Base-by-base conservation (phyloP, 345 rosid genomes). In the Camelina neglecta region DNA sequence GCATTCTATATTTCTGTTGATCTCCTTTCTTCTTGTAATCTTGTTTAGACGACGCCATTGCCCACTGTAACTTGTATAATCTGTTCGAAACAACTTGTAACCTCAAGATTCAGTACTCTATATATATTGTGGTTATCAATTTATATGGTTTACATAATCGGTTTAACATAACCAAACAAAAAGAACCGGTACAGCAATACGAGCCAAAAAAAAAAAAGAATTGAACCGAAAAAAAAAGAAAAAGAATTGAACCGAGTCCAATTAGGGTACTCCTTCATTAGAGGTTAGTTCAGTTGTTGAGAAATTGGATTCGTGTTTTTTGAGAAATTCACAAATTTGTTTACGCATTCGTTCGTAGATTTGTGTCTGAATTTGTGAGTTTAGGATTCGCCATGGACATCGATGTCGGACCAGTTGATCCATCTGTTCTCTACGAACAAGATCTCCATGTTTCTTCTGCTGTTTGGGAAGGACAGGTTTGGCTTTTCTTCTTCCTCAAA, bases 391-490 rank as follows among this genome's bases (percentile, higher is more conserved):
- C 51, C 75, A 79, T 79, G 82, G 82, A 79, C 54, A 74, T 79
- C 1, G 76, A 74, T 65, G 75, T 79, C 21, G 82, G 82, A 69
- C 82, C 82, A 18, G 82, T 79, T 63, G 82, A 79, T 74, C 82
- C 82, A 18, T 74, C 79, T 26, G 67, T 79, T 0, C 79, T 79
- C 2, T 74, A 69, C 75, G 82, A 79, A 33, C 75, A 79, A 56
- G 79, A 79, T 21, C 82, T 79, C 67, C 76, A 79, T 57, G 82
- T 79, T 41, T 79, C 82, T n/a, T 79, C 82, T 38, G 67, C 82
- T 55, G 48, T 79, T 23, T 79, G 79, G 82, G 82, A 79, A 79
- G 82, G 76, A 74, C 82, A 74, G 79, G 82, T 79, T 66, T 4
- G 31, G 56, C 67, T 29, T 24, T 36, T 44, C 38, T 76, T 44